Evolutionary conservation across 352 stramenopile genomes (phyloP).

Genomic region (Phytophthora rubi): DNA sequence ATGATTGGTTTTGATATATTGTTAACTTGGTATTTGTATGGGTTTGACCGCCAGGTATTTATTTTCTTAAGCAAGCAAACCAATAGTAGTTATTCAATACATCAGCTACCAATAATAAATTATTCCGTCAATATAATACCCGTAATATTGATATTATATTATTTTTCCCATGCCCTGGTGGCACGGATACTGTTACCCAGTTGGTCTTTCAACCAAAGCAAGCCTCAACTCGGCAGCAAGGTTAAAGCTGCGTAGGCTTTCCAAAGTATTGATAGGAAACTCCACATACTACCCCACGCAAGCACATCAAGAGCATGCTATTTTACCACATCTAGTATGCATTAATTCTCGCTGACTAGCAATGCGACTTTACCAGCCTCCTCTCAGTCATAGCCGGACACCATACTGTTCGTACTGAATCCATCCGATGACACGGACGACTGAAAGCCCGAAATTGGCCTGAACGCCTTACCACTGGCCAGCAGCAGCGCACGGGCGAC

Average conservation of each 20-base stretch:
- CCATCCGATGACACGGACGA: conserved; percentile 28
- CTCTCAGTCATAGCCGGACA: not conserved
- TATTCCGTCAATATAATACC: too few relatives aligned
- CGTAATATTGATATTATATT: too few relatives aligned
- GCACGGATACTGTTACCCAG: not conserved
- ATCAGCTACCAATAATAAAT: too few relatives aligned
- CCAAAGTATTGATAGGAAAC: not conserved
- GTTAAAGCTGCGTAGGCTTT: not conserved
- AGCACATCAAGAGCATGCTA: not conserved
- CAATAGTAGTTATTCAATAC: too few relatives aligned
- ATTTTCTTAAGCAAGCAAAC: too few relatives aligned
- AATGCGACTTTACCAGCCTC: not conserved
- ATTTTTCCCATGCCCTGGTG: too few relatives aligned
- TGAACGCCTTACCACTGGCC: conserved; percentile 25
- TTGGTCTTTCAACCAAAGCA: not conserved
- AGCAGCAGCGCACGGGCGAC: conserved; percentile 44
- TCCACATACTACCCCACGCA: not conserved
- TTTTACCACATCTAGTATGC: too few relatives aligned
- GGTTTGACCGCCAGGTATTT: too few relatives aligned
- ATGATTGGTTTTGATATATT: too few relatives aligned
- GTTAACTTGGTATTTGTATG: too few relatives aligned
- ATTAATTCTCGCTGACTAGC: too few relatives aligned
- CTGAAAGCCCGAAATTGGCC: conserved; percentile 17
- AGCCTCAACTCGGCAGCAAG: not conserved
- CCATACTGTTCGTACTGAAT: not conserved